phyloP scores from a whole-genome alignment of 495 filamentous ascomycete species.

The Trichocladium uniseriatum region DNA sequence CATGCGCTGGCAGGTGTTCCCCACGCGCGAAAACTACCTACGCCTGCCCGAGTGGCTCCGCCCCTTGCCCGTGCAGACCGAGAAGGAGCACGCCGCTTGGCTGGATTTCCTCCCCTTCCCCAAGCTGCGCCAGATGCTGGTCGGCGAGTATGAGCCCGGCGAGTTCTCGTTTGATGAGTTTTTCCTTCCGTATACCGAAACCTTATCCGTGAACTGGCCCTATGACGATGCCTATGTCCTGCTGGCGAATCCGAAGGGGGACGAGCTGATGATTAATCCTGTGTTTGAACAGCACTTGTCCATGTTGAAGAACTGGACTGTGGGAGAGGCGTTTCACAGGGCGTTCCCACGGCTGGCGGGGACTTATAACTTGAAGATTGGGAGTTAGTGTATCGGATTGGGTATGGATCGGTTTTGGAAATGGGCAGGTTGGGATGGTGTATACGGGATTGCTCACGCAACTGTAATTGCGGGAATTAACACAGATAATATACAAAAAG shows the following conservation, averaged over 20 bases:
- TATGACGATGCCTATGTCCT: constrained; percentile 58
- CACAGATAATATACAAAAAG: too few relatives aligned
- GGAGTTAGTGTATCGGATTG: neutral
- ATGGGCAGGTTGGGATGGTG: neutral
- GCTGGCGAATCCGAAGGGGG: constrained; percentile 43
- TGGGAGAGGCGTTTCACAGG: constrained; percentile 59
- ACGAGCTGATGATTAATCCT: constrained; percentile 64
- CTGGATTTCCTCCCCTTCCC: constrained; percentile 72
- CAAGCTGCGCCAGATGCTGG: constrained; percentile 56
- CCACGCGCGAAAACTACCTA: constrained; percentile 63
- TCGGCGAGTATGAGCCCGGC: constrained; percentile 35
- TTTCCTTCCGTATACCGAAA: constrained; percentile 69
- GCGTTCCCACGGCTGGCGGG: constrained; percentile 53
- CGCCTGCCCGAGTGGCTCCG: constrained; percentile 59
- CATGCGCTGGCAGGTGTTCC: constrained; percentile 73
- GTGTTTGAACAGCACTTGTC: constrained; percentile 68
- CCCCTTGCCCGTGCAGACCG: constrained; percentile 52
- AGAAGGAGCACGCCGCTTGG: constrained; percentile 62
- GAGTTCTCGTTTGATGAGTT: constrained; percentile 60
- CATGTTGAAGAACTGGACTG: constrained; percentile 61
- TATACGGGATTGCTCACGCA: neutral
- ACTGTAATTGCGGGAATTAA: too few relatives aligned
- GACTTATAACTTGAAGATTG: constrained; percentile 32
- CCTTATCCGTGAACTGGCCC: constrained; percentile 65
- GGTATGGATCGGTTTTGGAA: neutral